phyloP scores from a whole-genome alignment of 345 rosid genomes.

The Bruguiera gymnorhiza region DNA sequence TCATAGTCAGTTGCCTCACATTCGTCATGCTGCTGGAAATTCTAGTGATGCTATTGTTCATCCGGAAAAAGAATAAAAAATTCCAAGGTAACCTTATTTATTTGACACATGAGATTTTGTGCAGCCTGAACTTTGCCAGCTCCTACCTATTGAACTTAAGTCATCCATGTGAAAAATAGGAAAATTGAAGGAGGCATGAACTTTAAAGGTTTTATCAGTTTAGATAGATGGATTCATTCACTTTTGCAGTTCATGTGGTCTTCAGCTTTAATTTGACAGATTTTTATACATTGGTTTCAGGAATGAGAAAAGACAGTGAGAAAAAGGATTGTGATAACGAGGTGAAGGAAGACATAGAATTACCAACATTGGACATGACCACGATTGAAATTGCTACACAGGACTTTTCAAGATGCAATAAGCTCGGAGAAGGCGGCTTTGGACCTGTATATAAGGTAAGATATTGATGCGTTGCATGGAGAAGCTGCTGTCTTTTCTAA shows the following conservation, averaged over 20 bases:
- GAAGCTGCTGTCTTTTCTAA: conserved; percentile 12
- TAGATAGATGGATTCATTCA: no score
- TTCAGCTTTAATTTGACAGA: neutral
- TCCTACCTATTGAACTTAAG: no score
- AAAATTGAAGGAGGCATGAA: no score
- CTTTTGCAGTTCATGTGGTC: no score
- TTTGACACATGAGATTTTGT: no score
- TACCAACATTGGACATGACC: neutral
- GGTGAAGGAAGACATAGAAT: neutral
- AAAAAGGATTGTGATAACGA: neutral
- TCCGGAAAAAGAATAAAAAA: conserved; percentile 1
- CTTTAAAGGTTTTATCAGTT: no score
- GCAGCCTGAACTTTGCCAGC: no score
- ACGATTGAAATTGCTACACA: neutral
- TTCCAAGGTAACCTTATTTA: neutral
- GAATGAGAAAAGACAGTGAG: neutral
- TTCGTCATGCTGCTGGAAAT: neutral
- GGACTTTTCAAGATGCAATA: neutral
- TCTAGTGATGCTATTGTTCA: neutral
- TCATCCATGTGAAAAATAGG: no score
- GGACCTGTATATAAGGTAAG: conserved; percentile 1
- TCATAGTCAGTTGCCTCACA: neutral
- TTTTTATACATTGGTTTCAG: neutral
- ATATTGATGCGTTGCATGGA: conserved; percentile 27
- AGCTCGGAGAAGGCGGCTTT: conserved; percentile 12